Conservation (phyloP, 805 yeast genomes). For the Starmerella powellii region DNA sequence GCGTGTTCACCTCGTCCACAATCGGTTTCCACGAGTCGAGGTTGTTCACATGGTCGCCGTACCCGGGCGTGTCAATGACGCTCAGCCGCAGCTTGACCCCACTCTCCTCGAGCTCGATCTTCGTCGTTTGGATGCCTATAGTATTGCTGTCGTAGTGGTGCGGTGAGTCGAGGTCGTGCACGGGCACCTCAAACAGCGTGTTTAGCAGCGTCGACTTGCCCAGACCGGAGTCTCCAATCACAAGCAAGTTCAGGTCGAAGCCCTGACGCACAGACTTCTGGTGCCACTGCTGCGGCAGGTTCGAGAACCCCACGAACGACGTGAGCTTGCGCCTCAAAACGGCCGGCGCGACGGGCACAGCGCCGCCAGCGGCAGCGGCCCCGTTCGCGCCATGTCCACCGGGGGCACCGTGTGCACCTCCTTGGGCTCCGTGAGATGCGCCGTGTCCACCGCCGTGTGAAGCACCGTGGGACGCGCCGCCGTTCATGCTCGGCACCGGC, state of each 20-base stretch:
- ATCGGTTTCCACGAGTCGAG: conserved; percentile 78
- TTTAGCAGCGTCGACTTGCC: conserved; percentile 89
- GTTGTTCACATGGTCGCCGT: conserved; percentile 81
- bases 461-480: conserved; percentile 5
- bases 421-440: conserved; percentile 1
- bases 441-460: conserved; percentile 2
- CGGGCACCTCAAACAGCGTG: conserved; percentile 66
- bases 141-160: conserved; percentile 21
- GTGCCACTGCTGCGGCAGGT: conserved; percentile 97
- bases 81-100: conserved; percentile 79
- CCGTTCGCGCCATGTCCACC: conserved; percentile 1
- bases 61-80: conserved; percentile 84
- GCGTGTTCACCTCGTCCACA: conserved; percentile 70
- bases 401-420: conserved; percentile 1
- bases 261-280: conserved; percentile 84
- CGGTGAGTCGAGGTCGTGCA: conserved; percentile 36
- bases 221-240: conserved; percentile 73
- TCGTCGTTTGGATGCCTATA: conserved; percentile 44
- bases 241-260: conserved; percentile 75
- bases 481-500: conserved; percentile 10
- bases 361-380: neutral
- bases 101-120: conserved; percentile 77
- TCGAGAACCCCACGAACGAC: conserved; percentile 94
- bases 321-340: conserved; percentile 71
- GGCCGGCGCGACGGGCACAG: conserved; percentile 31